These are phyloP conservation scores for Aspergillus fumigatus DNA, from an alignment of 2,329 filamentous ascomycete genomes.

Conservation along the genomic window DNA sequence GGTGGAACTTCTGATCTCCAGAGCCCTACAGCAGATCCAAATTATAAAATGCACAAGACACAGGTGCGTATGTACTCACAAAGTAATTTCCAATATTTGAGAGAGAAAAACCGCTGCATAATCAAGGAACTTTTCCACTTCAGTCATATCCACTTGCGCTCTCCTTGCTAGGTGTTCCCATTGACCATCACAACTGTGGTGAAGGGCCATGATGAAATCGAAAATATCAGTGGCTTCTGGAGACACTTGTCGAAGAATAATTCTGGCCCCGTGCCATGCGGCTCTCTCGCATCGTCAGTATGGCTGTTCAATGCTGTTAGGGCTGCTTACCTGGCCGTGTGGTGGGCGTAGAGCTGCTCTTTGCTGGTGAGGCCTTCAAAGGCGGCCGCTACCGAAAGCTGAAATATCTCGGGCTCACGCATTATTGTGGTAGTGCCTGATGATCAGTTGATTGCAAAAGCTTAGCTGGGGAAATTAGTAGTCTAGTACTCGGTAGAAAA, in stretches of 20 bases:
- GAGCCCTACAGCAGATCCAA: constrained; percentile 23
- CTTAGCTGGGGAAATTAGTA: too few relatives aligned
- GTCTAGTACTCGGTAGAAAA: too few relatives aligned
- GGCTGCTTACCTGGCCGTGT: constrained; percentile 13
- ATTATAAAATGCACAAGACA: background rate
- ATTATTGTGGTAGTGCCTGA: background rate
- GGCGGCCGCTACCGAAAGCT: constrained; percentile 8
- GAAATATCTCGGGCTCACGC: constrained; percentile 10
- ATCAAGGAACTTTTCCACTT: constrained; percentile 37
- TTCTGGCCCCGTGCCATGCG: constrained; percentile 40
- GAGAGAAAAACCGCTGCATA: constrained; percentile 47
- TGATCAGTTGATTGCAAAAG: too few relatives aligned
- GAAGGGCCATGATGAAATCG: constrained; percentile 51
- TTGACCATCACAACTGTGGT: constrained; percentile 45
- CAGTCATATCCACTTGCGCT: constrained; percentile 37
- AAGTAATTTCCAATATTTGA: constrained; percentile 52
- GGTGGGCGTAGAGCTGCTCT: constrained; percentile 20
- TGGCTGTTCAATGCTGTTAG: constrained; percentile 6
- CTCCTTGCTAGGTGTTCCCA: constrained; percentile 38
- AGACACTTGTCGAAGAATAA: constrained; percentile 51
- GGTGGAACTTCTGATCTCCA: constrained; percentile 25
- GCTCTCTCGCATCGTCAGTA: background rate
- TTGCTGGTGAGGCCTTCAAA: constrained; percentile 12
- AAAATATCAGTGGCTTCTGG: constrained; percentile 50
- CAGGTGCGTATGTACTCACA: constrained; percentile 9